Evolutionary conservation across 2,329 filamentous ascomycete species (phyloP).

Genomic region (Clarireedia hainanense): DNA sequence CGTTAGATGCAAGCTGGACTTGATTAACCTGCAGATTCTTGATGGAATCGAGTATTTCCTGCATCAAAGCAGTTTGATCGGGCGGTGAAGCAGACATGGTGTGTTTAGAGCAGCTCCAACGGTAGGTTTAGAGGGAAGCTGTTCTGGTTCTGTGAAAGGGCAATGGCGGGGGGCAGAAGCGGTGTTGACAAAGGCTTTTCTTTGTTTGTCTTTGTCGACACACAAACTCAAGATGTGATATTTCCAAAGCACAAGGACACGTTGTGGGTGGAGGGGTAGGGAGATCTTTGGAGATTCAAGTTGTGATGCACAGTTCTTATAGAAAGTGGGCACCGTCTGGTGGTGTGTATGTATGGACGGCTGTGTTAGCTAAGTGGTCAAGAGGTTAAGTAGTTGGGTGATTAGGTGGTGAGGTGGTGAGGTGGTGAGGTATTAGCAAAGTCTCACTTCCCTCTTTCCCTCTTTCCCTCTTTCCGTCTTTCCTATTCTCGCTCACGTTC

Average conservation of each 20-base stretch:
- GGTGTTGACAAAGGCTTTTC: too few species aligned
- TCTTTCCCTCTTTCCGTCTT: not conserved
- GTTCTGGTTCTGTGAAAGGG: too few species aligned
- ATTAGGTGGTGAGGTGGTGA: too few species aligned
- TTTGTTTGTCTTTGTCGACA: too few species aligned
- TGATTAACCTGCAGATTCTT: constrained; percentile 50
- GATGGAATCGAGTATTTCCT: constrained; percentile 47
- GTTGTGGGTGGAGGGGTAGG: not conserved
- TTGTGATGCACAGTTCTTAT: not conserved
- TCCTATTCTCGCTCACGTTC: not conserved
- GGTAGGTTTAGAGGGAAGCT: not conserved
- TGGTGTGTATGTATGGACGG: not conserved
- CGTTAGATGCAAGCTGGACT: constrained; percentile 43
- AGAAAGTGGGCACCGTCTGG: constrained; percentile 1
- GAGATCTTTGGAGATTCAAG: not conserved
- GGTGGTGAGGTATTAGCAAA: not conserved
- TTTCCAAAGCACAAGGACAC: not conserved
- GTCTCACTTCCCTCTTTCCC: not conserved
- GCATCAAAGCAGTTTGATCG: constrained; percentile 33
- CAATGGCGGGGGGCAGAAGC: too few species aligned
- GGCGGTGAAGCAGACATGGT: constrained; percentile 14
- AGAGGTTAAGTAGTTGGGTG: not conserved
- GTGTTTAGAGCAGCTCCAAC: not conserved
- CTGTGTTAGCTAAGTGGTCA: not conserved
- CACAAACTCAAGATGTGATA: too few species aligned